phyloP scores from a whole-genome alignment of 1,284 basidiomycete species.

The Tetrapyrgos nigripes region DNA sequence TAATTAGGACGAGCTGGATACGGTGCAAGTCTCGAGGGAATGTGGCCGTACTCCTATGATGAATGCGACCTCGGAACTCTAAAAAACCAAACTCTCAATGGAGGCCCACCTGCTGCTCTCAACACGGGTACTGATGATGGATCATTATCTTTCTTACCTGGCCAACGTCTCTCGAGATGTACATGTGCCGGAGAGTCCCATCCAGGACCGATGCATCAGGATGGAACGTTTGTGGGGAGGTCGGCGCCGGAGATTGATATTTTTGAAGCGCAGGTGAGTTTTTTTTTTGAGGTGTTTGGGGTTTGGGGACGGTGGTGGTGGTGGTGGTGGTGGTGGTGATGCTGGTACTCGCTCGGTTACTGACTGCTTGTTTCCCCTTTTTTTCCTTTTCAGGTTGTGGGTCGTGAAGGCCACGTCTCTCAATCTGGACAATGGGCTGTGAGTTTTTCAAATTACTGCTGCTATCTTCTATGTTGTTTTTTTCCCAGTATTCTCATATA shows the following conservation, averaged over 20 bases:
- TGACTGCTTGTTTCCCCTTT: no score
- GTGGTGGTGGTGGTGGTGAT: no score
- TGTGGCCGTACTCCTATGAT: conserved; percentile 52
- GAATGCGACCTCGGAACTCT: conserved; percentile 62
- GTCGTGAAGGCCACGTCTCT: conserved; percentile 13
- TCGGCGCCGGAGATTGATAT: conserved; percentile 57
- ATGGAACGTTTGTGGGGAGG: conserved; percentile 63
- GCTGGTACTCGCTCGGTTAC: no score
- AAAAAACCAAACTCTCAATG: conserved; percentile 49
- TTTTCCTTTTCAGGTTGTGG: neutral
- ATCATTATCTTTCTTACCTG: conserved; percentile 36
- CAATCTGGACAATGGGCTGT: conserved; percentile 34
- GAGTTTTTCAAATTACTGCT: conserved; percentile 19
- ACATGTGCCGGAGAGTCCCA: conserved; percentile 63
- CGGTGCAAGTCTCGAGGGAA: conserved; percentile 49
- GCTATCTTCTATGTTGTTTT: neutral
- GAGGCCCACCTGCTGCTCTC: conserved; percentile 19
- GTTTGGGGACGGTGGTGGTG: no score
- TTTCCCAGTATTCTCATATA: neutral
- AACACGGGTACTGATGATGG: neutral
- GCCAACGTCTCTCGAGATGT: conserved; percentile 57
- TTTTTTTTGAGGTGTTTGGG: neutral
- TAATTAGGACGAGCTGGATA: conserved; percentile 58
- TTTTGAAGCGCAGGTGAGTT: conserved; percentile 40
- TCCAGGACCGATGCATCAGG: conserved; percentile 62